Evolutionary conservation across 495 filamentous ascomycete genomes (phyloP), one percentile per base, ranked within the genome.

Genomic region (Neurospora cerealis): DNA sequence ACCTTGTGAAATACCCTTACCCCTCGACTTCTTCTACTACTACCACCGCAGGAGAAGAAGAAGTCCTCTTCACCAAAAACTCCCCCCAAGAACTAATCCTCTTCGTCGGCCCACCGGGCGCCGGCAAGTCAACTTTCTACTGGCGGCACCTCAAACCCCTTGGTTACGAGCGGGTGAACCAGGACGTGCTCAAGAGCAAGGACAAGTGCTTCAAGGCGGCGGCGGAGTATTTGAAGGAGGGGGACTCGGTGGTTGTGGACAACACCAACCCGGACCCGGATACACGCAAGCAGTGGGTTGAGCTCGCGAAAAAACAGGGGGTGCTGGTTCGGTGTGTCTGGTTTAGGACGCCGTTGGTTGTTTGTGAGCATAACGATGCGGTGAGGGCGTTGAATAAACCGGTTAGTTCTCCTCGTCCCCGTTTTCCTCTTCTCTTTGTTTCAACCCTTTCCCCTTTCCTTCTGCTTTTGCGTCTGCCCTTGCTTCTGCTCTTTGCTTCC

Each of bases 101-200:
- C 6, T 92, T 97, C 79, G 94, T 92, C 73, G 96, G 96, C 9
- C 92, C 92, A 48, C 96, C 96, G 0, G 94, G 92, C 1, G 89
- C 93, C 1, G 96, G 96, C 36, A 98, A 98, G 79, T 95, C 92
- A 32, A 94, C 93, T 0, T 98, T 97, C 75, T 97, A 91, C 83
- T 92, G 91, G 89, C 90, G 87, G 37, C 83, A 93, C 74, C 80
- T 98, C 21, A 85, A 95, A 80, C 92, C 93, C 32, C 83, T 96
- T 4, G 91, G 90, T 38, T 98, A 96, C 80, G 90, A 90, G 80
- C 88, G 95, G 37, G 87, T 97, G 19, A 99, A 98, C 75, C 95
- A 98, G 82, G 96, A 98, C 83, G 87, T 84, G 4, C 83, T 97
- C n/a, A 97, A 97, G 81, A 90, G 73, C 62, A 79, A 80, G 75